These are phyloP conservation scores for Turritis glabra DNA, from an alignment of 345 rosid species.

Conservation along the genomic window DNA sequence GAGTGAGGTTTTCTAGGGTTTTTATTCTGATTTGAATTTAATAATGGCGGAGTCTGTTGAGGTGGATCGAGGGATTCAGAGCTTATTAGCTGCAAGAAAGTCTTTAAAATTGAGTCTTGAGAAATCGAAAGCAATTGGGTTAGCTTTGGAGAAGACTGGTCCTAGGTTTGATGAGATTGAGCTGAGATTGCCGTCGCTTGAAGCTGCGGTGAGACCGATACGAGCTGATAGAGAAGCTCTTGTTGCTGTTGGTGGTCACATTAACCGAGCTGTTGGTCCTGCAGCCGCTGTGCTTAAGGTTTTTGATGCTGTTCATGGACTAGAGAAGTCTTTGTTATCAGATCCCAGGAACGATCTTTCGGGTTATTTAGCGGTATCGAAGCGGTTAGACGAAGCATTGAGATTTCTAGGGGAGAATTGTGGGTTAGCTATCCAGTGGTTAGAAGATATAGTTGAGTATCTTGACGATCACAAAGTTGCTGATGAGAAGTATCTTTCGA, in stretches of 20 bases:
- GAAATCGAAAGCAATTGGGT: slow-evolving; percentile 68
- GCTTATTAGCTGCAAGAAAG: slow-evolving; percentile 65
- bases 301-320: slow-evolving; percentile 95
- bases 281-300: slow-evolving; percentile 99
- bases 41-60: slow-evolving; percentile 49
- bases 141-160: slow-evolving; percentile 62
- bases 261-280: slow-evolving; percentile 97
- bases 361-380: slow-evolving; percentile 79
- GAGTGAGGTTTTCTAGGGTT: slow-evolving; percentile 34
- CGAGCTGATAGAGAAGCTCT: slow-evolving; percentile 92
- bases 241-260: slow-evolving; percentile 80
- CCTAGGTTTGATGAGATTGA: slow-evolving; percentile 81
- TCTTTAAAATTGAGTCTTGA: slow-evolving; percentile 74
- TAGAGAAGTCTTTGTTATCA: slow-evolving; percentile 83
- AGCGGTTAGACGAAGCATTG: slow-evolving; percentile 90
- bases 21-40: slow-evolving; percentile 22
- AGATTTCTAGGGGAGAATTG: slow-evolving; percentile 90
- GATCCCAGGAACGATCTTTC: slow-evolving; percentile 84
- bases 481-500: slow-evolving; percentile 67
- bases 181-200: slow-evolving; percentile 70
- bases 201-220: slow-evolving; percentile 88
- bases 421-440: slow-evolving; percentile 95
- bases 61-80: slow-evolving; percentile 40
- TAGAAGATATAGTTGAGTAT: slow-evolving; percentile 97
- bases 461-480: slow-evolving; percentile 84